Evolutionary conservation across 192 early-diverging fungal species (phyloP).

Genomic region (Umbelopsis isabellina): DNA sequence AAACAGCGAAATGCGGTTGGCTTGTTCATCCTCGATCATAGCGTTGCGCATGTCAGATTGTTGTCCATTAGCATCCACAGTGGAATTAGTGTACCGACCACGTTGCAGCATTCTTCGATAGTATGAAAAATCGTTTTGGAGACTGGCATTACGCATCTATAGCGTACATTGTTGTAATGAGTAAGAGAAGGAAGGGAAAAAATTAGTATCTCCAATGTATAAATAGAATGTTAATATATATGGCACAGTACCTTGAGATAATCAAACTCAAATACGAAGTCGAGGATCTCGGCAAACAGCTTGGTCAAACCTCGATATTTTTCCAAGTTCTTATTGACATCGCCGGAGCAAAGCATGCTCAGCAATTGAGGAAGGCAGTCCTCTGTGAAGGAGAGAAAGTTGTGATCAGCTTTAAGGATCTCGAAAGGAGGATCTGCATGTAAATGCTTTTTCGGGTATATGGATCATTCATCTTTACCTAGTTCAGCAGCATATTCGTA

Average conservation of each 20-base stretch:
- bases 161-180: neutral
- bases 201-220: slow-evolving; percentile 13
- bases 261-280: slow-evolving; percentile 92
- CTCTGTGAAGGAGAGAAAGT: slow-evolving; percentile 44
- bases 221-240: slow-evolving; percentile 11
- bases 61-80: slow-evolving; percentile 4
- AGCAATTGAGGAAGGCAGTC: slow-evolving; percentile 64
- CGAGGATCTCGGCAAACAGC: slow-evolving; percentile 80
- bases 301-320: slow-evolving; percentile 79
- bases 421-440: slow-evolving; percentile 18
- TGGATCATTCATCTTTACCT: slow-evolving; percentile 55
- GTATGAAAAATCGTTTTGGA: slow-evolving; percentile 98
- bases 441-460: neutral
- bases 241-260: slow-evolving; percentile 72
- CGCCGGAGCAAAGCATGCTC: slow-evolving; percentile 67
- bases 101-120: slow-evolving; percentile 89
- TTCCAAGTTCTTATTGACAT: slow-evolving; percentile 68
- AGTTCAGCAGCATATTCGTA: slow-evolving; percentile 80
- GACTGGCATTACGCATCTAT: slow-evolving; percentile 40
- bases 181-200: neutral
- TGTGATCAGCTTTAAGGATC: slow-evolving; percentile 11
- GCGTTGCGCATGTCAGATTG: slow-evolving; percentile 56
- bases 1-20: slow-evolving; percentile 95
- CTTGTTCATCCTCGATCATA: slow-evolving; percentile 81
- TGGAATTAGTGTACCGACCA: slow-evolving; percentile 49